Percentiles rank a stretch among this genome's conserved stretches.
Evolutionary conservation across 257 asterid species (phyloP).

Genomic region (Hygrophila difformis): DNA sequence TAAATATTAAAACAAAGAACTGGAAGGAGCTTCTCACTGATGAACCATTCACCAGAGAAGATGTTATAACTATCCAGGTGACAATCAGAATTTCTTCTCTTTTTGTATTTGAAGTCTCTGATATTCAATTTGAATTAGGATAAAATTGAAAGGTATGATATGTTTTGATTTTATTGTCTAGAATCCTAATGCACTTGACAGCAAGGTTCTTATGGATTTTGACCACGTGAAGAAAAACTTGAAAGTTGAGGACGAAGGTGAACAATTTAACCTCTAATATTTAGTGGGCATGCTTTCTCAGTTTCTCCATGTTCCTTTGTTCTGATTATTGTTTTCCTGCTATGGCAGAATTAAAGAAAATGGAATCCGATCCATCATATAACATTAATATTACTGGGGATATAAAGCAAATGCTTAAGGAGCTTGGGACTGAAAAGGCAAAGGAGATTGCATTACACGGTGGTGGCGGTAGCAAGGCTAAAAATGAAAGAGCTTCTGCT

Average conservation of each 20-base stretch:
- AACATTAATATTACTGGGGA: conserved; percentile 80
- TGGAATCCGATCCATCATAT: conserved; percentile 81
- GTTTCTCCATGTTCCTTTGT: neutral
- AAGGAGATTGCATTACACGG: conserved; percentile 93
- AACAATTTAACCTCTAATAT: conserved; percentile 1
- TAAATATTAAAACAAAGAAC: conserved; percentile 83
- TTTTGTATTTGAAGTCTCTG: conserved; percentile 4
- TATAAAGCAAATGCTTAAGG: conserved; percentile 83
- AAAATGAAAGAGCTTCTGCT: conserved; percentile 80
- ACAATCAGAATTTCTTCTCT: conserved; percentile 9
- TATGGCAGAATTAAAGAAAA: conserved; percentile 55
- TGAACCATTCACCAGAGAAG: conserved; percentile 76
- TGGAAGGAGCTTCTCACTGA: conserved; percentile 99
- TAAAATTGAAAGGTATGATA: conserved; percentile 6
- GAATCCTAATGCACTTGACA: conserved; percentile 92
- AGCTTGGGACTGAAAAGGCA: conserved; percentile 87
- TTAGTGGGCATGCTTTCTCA: neutral
- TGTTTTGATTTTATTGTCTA: conserved; percentile 19
- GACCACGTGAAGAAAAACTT: conserved; percentile 78
- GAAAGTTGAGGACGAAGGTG: conserved; percentile 91
- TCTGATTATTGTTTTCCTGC: conserved; percentile 7
- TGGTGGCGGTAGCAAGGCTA: conserved; percentile 96
- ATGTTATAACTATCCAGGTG: conserved; percentile 88
- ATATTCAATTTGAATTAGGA: conserved; percentile 5
- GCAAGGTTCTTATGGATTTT: conserved; percentile 66